These are phyloP conservation scores for Colletotrichum kahawae DNA, from an alignment of 2,329 filamentous ascomycete genomes.

Conservation along the genomic window DNA sequence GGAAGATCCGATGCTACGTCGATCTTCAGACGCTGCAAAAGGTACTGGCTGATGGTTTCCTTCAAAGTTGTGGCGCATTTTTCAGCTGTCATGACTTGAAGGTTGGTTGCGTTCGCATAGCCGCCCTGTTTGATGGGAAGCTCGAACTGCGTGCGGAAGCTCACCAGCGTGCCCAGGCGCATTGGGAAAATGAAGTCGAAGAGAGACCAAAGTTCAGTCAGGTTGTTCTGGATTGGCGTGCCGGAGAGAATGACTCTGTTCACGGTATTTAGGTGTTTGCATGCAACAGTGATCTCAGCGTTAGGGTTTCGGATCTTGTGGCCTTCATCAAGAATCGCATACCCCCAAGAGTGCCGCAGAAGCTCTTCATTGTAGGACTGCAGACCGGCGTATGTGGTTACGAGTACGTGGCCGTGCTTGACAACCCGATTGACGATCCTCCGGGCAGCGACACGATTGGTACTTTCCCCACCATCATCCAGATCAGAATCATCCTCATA, in stretches of 20 bases:
- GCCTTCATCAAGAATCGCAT: conserved; percentile 93
- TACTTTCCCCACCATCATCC: conserved; percentile 43
- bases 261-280: conserved; percentile 89
- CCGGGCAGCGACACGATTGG: conserved; percentile 67
- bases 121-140: conserved; percentile 92
- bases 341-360: conserved; percentile 86
- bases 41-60: conserved; percentile 90
- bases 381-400: conserved; percentile 96
- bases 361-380: conserved; percentile 88
- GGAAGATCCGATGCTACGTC: conserved; percentile 94
- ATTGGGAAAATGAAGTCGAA: conserved; percentile 99
- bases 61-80: conserved; percentile 94
- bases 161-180: conserved; percentile 88
- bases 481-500: conserved; percentile 60
- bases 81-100: conserved; percentile 92
- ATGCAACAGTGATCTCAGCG: conserved; percentile 90
- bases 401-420: conserved; percentile 85
- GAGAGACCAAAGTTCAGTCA: conserved; percentile 93
- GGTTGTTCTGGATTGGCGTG: conserved; percentile 96
- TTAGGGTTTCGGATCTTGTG: conserved; percentile 99
- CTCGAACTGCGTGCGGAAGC: conserved; percentile 90
- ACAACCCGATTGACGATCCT: conserved; percentile 84
- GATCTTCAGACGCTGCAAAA: conserved; percentile 89
- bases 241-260: conserved; percentile 94
- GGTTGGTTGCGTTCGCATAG: conserved; percentile 92